Percentiles rank a stretch among this genome's conserved stretches.
phyloP scores from a whole-genome alignment of 306 rosid species.

The Medicago arabica region DNA sequence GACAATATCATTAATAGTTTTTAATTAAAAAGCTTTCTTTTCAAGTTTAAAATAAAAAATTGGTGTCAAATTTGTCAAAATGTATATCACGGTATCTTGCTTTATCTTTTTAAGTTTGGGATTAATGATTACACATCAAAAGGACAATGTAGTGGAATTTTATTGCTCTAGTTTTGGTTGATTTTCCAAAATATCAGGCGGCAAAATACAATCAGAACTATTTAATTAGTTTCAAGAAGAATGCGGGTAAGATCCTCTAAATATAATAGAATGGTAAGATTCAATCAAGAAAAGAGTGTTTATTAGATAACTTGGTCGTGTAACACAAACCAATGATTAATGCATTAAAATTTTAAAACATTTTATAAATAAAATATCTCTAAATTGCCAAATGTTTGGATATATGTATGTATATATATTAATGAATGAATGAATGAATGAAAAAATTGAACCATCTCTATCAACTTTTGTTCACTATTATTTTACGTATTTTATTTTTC shows the following conservation, averaged over 20 bases:
- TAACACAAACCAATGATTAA: neutral
- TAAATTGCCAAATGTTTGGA: neutral
- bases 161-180: constrained; percentile 18
- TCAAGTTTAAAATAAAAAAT: constrained; percentile 23
- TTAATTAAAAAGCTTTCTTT: constrained; percentile 1
- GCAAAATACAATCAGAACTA: neutral
- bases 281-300: neutral
- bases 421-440: neutral
- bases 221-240: neutral
- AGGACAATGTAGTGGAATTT: neutral
- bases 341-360: neutral
- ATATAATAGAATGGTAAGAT: neutral
- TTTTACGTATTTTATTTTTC: neutral
- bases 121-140: constrained; percentile 23
- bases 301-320: neutral
- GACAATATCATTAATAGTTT: neutral
- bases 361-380: neutral
- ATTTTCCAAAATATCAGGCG: constrained; percentile 16
- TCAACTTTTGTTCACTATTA: neutral
- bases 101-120: constrained; percentile 42
- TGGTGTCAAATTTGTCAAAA: constrained; percentile 30
- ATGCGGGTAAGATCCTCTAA: neutral
- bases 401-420: no score
- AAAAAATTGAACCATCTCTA: neutral
- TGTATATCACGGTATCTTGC: constrained; percentile 45